phyloP scores from a whole-genome alignment of 768 basidiomycete genomes.

The Flagelloscypha sp. region DNA sequence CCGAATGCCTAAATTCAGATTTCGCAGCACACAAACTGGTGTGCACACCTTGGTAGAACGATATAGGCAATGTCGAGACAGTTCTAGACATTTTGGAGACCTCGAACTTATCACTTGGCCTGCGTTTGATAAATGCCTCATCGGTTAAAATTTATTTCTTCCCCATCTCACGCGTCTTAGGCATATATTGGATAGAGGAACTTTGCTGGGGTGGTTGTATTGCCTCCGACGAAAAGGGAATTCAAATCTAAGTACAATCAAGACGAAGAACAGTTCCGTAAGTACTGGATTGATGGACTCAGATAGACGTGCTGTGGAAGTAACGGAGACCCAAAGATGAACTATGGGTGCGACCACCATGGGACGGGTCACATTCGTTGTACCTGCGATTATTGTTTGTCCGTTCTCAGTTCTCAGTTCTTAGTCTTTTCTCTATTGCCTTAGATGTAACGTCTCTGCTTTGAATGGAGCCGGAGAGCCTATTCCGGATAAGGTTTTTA shows the following conservation, averaged over 20 bases:
- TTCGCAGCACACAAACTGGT: too few relatives aligned
- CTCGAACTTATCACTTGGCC: slow-evolving; percentile 31
- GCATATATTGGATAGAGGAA: slow-evolving; percentile 17
- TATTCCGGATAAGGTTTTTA: too few relatives aligned
- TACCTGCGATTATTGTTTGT: slow-evolving; percentile 32
- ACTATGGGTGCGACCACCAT: slow-evolving; percentile 31
- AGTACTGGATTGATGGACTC: slow-evolving; percentile 24
- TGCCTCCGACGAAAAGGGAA: slow-evolving; percentile 16
- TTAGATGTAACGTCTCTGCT: too few relatives aligned
- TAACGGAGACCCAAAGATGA: slow-evolving; percentile 22
- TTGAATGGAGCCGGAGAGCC: too few relatives aligned
- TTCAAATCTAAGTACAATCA: slow-evolving; percentile 22
- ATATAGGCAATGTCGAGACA: slow-evolving; percentile 23
- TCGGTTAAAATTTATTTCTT: too few relatives aligned
- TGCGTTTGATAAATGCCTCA: too few relatives aligned
- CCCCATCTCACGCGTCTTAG: too few relatives aligned
- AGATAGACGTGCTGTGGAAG: slow-evolving; percentile 33
- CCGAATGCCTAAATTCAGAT: too few relatives aligned
- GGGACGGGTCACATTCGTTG: slow-evolving; percentile 26
- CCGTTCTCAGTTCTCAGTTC: too few relatives aligned
- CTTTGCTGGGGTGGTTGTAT: slow-evolving; percentile 23
- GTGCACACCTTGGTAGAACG: too few relatives aligned
- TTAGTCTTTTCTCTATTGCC: too few relatives aligned
- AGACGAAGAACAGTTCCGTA: slow-evolving; percentile 19
- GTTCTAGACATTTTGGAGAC: slow-evolving; percentile 23